Evolutionary conservation across 2,329 filamentous ascomycete species (phyloP).

Genomic region (Pestalotiopsis sp.): DNA sequence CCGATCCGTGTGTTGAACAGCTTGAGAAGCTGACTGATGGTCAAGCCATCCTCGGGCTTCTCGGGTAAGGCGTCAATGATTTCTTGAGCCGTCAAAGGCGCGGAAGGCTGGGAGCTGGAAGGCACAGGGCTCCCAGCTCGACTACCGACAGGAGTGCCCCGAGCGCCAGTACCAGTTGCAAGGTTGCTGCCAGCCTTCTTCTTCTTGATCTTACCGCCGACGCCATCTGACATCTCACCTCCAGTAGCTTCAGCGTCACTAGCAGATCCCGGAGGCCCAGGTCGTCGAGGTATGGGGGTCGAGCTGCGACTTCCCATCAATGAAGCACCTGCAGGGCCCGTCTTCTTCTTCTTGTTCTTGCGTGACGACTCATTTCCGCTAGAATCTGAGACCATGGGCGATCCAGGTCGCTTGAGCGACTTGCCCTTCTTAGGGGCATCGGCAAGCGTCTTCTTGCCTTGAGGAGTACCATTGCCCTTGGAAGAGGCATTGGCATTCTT

Average conservation of each 20-base stretch:
- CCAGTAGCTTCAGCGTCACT: slow-evolving; percentile 76
- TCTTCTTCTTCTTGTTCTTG: slow-evolving; percentile 77
- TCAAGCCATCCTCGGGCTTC: slow-evolving; percentile 51
- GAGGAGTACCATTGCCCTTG: slow-evolving; percentile 67
- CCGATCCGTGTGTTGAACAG: slow-evolving; percentile 57
- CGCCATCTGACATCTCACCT: slow-evolving; percentile 66
- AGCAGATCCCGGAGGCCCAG: slow-evolving; percentile 58
- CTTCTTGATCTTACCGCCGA: slow-evolving; percentile 56
- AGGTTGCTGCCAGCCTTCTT: slow-evolving; percentile 44
- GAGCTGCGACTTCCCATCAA: slow-evolving; percentile 55
- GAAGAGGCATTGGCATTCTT: slow-evolving; percentile 58
- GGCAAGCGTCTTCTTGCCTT: slow-evolving; percentile 48
- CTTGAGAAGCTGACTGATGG: slow-evolving; percentile 56
- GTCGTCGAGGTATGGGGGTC: slow-evolving; percentile 54
- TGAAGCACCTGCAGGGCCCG: slow-evolving; percentile 43
- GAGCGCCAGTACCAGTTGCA: slow-evolving; percentile 38
- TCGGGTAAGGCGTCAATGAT: slow-evolving; percentile 57
- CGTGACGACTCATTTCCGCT: slow-evolving; percentile 88
- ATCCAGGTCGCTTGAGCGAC: slow-evolving; percentile 80
- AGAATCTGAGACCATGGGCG: slow-evolving; percentile 85
- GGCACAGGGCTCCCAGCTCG: slow-evolving; percentile 64
- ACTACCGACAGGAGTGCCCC: slow-evolving; percentile 60
- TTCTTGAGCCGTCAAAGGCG: slow-evolving; percentile 51
- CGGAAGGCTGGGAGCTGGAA: slow-evolving; percentile 33
- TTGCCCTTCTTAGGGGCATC: slow-evolving; percentile 59